A percentile compares a stretch with the other conserved stretches of the same genome.
Conservation (phyloP, 805 yeast species). For the Myxozyma monticola region DNA sequence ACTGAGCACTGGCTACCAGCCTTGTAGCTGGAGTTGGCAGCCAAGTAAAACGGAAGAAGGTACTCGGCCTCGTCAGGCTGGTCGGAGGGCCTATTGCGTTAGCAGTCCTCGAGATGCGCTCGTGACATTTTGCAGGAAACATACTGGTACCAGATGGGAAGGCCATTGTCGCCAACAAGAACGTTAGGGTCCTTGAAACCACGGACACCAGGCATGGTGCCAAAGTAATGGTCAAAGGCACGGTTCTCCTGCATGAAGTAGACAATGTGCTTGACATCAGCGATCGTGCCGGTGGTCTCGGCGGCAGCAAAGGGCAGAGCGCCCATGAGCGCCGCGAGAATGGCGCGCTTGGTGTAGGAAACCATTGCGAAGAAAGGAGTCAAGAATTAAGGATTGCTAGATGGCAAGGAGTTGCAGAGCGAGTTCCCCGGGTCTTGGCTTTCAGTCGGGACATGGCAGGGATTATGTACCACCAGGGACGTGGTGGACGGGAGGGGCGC, state of each 20-base stretch:
- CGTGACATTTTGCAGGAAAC: too few relatives aligned
- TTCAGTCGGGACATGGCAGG: too few relatives aligned
- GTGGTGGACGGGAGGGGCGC: too few relatives aligned
- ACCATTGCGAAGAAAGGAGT: too few relatives aligned
- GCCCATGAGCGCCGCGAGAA: not conserved
- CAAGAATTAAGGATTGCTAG: too few relatives aligned
- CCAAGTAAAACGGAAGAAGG: slow-evolving; percentile 33
- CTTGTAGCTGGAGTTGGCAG: slow-evolving; percentile 25
- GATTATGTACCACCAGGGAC: too few relatives aligned
- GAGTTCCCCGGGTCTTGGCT: too few relatives aligned
- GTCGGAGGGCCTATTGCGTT: too few relatives aligned
- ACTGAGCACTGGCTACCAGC: slow-evolving; percentile 32
- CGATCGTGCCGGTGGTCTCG: slow-evolving; percentile 5
- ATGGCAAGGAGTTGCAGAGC: too few relatives aligned
- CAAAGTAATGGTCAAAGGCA: slow-evolving; percentile 36
- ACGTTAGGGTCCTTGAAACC: slow-evolving; percentile 36
- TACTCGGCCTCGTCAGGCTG: slow-evolving; percentile 14
- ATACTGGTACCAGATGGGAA: slow-evolving; percentile 20
- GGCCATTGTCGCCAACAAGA: slow-evolving; percentile 10
- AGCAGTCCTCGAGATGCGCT: not conserved
- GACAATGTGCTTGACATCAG: slow-evolving; percentile 30
- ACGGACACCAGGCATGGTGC: slow-evolving; percentile 36
- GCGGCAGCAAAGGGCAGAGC: not conserved
- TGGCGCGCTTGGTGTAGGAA: not conserved
- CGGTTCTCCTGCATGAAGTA: slow-evolving; percentile 36